Percentiles rank a stretch among this genome's conserved stretches.
Evolutionary conservation across 73 alveolate species (phyloP).

Genomic region (Diophrys appendiculata): DNA sequence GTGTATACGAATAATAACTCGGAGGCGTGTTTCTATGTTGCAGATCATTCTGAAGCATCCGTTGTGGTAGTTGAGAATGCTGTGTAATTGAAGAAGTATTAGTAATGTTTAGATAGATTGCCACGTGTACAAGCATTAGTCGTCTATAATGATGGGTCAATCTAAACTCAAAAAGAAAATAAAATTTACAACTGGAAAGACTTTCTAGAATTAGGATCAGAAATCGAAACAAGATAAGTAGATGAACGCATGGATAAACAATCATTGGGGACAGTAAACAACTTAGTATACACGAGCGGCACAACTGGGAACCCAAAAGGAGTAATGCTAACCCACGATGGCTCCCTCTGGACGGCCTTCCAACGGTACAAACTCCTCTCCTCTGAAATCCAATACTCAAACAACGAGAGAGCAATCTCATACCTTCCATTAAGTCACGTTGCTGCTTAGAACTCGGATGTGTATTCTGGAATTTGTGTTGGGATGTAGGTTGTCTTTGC

Average conservation of each 20-base stretch:
- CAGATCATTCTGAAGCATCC: slow-evolving; percentile 56
- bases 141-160: slow-evolving; percentile 26
- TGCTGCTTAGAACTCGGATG: slow-evolving; percentile 54
- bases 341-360: slow-evolving; percentile 24
- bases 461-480: not conserved
- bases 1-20: slow-evolving; percentile 50
- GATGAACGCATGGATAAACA: slow-evolving; percentile 39
- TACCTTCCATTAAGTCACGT: slow-evolving; percentile 69
- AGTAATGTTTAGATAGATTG: slow-evolving; percentile 9
- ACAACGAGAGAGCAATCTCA: slow-evolving; percentile 54
- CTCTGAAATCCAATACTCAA: not conserved
- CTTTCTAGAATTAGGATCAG: slow-evolving; percentile 27
- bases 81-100: slow-evolving; percentile 35
- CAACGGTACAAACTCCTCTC: slow-evolving; percentile 29
- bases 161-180: slow-evolving; percentile 11
- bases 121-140: slow-evolving; percentile 45
- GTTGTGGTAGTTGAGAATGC: slow-evolving; percentile 40
- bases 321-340: slow-evolving; percentile 64
- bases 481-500: slow-evolving; percentile 33
- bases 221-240: slow-evolving; percentile 34
- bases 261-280: slow-evolving; percentile 48
- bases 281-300: slow-evolving; percentile 67
- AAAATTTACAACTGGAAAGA: slow-evolving; percentile 32
- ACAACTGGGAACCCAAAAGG: slow-evolving; percentile 76
- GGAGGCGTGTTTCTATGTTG: slow-evolving; percentile 50